phyloP scores from a whole-genome alignment of 108 stramenopile species.

The Cylindrotheca fusiformis region DNA sequence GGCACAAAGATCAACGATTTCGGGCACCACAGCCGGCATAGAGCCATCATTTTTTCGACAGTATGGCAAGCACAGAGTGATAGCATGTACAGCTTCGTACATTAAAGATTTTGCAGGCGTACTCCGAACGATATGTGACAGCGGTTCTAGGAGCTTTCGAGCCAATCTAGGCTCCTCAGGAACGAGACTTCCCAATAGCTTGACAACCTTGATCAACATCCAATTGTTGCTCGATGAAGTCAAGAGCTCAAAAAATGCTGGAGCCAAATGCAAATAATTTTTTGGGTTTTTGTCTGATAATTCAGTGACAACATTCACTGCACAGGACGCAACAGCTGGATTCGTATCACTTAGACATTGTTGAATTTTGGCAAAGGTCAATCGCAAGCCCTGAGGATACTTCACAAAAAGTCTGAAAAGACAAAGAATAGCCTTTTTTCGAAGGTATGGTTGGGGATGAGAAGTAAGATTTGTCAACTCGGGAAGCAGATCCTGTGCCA shows the following conservation, averaged over 20 bases:
- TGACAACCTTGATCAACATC: constrained; percentile 99
- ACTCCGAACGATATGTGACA: constrained; percentile 91
- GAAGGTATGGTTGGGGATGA: constrained; percentile 91
- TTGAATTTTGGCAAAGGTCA: constrained; percentile 94
- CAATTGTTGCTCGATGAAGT: constrained; percentile 97
- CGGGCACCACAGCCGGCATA: constrained; percentile 86
- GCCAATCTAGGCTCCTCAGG: constrained; percentile 98
- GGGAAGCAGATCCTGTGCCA: constrained; percentile 89
- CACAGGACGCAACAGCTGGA: constrained; percentile 92
- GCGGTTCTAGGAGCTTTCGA: constrained; percentile 95
- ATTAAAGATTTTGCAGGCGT: constrained; percentile 95
- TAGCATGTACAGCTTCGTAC: constrained; percentile 95
- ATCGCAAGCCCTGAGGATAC: constrained; percentile 98
- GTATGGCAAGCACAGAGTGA: constrained; percentile 93
- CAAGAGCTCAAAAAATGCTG: constrained; percentile 94
- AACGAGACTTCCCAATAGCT: constrained; percentile 93
- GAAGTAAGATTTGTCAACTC: constrained; percentile 83
- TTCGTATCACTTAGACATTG: constrained; percentile 87
- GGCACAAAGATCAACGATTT: constrained; percentile 88
- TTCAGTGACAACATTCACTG: constrained; percentile 99
- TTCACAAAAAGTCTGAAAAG: constrained; percentile 96
- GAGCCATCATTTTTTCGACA: constrained; percentile 90
- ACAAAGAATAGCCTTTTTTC: constrained; percentile 96
- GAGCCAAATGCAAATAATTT: constrained; percentile 97
- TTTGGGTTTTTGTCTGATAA: constrained; percentile 95